A percentile compares a stretch with the other conserved stretches of the same genome.
Evolutionary conservation across 1,284 basidiomycete genomes (phyloP).

Genomic region (Ustilago trichophora): DNA sequence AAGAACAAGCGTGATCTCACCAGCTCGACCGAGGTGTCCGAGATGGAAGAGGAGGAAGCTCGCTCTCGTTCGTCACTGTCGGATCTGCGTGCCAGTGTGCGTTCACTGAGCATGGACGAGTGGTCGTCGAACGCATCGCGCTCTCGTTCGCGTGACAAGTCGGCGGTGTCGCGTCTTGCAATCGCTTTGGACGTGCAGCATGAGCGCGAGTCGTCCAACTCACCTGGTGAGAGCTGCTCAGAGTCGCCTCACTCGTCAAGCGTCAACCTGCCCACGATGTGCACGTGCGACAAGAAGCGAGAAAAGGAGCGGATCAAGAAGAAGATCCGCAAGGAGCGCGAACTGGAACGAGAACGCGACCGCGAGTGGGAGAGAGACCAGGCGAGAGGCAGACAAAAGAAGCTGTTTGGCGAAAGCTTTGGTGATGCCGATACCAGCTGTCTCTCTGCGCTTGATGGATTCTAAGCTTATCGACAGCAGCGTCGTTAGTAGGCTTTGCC

Average conservation of each 20-base stretch:
- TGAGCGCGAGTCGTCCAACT: conserved; percentile 39
- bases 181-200: conserved; percentile 8
- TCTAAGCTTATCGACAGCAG: conserved; percentile 16
- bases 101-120: conserved; percentile 35
- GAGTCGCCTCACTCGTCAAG: conserved; percentile 24
- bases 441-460: conserved; percentile 44
- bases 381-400: conserved; percentile 36
- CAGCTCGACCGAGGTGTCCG: conserved; percentile 25
- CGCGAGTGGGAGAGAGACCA: conserved; percentile 48
- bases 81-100: conserved; percentile 30
- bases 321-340: conserved; percentile 45
- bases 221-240: conserved; percentile 38
- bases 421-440: conserved; percentile 36
- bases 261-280: conserved; percentile 19
- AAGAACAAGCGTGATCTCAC: neutral
- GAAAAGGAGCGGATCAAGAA: conserved; percentile 47
- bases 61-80: conserved; percentile 18
- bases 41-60: conserved; percentile 30
- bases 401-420: conserved; percentile 47
- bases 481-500: too few relatives aligned
- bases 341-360: conserved; percentile 46
- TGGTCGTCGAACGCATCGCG: conserved; percentile 16
- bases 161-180: conserved; percentile 8
- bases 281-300: conserved; percentile 46
- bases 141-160: conserved; percentile 20